Percentiles rank a stretch among this genome's conserved stretches.
These are phyloP conservation scores for Thielaviopsis euricoi DNA, from an alignment of 2,329 filamentous ascomycete genomes.

Conservation along the genomic window DNA sequence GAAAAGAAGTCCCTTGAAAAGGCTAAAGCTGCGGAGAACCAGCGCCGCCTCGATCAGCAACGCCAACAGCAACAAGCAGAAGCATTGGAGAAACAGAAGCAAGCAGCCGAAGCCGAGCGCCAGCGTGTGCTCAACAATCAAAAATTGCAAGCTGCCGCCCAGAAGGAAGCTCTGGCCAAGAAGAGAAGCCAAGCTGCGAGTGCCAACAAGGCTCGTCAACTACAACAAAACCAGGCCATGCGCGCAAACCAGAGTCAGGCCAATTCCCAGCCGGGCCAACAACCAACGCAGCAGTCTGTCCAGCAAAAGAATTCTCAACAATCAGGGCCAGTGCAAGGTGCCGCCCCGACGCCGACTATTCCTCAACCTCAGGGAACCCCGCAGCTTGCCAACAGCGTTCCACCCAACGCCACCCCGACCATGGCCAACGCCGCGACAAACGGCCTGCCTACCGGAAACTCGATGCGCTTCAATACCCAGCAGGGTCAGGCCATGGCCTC, in stretches of 20 bases:
- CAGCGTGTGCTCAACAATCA: slow-evolving; percentile 5
- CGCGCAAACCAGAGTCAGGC: slow-evolving; percentile 21
- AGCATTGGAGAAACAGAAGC: slow-evolving; percentile 28
- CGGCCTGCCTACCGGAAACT: slow-evolving; percentile 18
- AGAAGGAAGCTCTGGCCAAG: slow-evolving; percentile 7
- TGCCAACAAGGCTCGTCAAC: slow-evolving; percentile 17
- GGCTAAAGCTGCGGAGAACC: slow-evolving; percentile 44
- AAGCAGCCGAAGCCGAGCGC: slow-evolving; percentile 19
- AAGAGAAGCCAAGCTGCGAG: not conserved
- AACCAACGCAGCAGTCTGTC: slow-evolving; percentile 15
- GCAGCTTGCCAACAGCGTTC: slow-evolving; percentile 8
- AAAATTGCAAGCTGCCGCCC: slow-evolving; percentile 11
- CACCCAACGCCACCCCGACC: slow-evolving; percentile 9
- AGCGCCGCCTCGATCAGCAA: slow-evolving; percentile 33
- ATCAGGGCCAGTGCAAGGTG: slow-evolving; percentile 15
- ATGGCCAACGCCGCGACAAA: slow-evolving; percentile 17
- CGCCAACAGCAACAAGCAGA: slow-evolving; percentile 27
- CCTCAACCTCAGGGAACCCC: slow-evolving; percentile 7
- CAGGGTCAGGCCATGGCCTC: slow-evolving; percentile 40
- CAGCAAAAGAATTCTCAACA: slow-evolving; percentile 17
- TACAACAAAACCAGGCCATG: slow-evolving; percentile 17
- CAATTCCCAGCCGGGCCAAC: slow-evolving; percentile 18
- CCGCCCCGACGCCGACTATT: not conserved
- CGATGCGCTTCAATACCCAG: slow-evolving; percentile 32
- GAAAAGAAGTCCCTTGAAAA: slow-evolving; percentile 67